A percentile compares a stretch with the other conserved stretches of the same genome.
These are phyloP conservation scores for Beauveria bassiana DNA, from an alignment of 2,329 filamentous ascomycete genomes.

Conservation along the genomic window DNA sequence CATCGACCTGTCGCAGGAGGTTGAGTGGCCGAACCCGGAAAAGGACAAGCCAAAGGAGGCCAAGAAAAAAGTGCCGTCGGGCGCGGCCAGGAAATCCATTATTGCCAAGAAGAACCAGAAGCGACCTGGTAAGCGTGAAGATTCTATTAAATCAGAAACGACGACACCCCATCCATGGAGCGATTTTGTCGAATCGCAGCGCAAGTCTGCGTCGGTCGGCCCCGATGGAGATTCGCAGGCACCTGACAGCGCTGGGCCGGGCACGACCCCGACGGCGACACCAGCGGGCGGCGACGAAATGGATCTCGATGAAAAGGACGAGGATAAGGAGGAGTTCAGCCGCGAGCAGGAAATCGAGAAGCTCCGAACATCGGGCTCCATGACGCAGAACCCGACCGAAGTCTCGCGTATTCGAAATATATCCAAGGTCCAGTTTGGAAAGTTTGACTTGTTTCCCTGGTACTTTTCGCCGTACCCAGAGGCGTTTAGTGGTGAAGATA, in stretches of 20 bases:
- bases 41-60: constrained; percentile 69
- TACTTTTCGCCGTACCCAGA: constrained; percentile 98
- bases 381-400: constrained; percentile 98
- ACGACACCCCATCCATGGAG: constrained; percentile 47
- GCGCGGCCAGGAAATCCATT: constrained; percentile 45
- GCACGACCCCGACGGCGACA: constrained; percentile 38
- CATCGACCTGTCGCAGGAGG: constrained; percentile 81
- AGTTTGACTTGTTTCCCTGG: constrained; percentile 90
- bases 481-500: constrained; percentile 76
- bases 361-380: constrained; percentile 84
- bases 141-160: constrained; percentile 45
- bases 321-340: constrained; percentile 52
- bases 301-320: constrained; percentile 45
- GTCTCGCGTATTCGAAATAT: constrained; percentile 94
- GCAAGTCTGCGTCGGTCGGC: constrained; percentile 35
- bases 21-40: constrained; percentile 92
- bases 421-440: constrained; percentile 88
- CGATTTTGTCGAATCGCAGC: constrained; percentile 42
- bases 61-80: constrained; percentile 61
- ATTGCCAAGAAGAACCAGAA: constrained; percentile 52
- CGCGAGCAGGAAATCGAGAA: constrained; percentile 94
- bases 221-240: constrained; percentile 38
- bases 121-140: constrained; percentile 46
- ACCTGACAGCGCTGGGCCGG: constrained; percentile 34
- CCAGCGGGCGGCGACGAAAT: constrained; percentile 42